phyloP scores from a whole-genome alignment of 305 asterid species.

The Fraxinus xanthoxyloides region DNA sequence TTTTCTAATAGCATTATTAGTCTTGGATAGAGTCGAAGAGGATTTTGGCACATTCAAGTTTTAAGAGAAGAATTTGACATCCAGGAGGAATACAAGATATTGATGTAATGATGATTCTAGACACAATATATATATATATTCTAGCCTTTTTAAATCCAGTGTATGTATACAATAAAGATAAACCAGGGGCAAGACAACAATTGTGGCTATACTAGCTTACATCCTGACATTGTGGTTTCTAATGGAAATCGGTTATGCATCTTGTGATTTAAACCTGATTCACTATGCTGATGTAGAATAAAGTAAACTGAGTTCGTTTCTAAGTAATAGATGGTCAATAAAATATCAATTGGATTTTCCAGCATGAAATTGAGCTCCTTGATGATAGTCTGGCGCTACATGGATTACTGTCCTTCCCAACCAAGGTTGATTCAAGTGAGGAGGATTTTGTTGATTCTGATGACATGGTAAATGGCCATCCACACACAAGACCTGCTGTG shows the following conservation, averaged over 20 bases:
- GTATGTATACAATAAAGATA: not conserved
- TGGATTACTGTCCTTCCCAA: slow-evolving; percentile 76
- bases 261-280: not conserved
- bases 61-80: not conserved
- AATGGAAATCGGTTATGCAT: not conserved
- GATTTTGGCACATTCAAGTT: not conserved
- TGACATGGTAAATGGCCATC: slow-evolving; percentile 65
- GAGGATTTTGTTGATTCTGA: slow-evolving; percentile 93
- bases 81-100: not conserved
- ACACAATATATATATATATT: not conserved
- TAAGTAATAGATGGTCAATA: not conserved
- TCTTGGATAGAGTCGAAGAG: not conserved
- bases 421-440: slow-evolving; percentile 82
- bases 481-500: slow-evolving; percentile 37
- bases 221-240: not conserved
- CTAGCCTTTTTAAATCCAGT: not conserved
- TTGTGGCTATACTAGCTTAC: not conserved
- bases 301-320: not conserved
- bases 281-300: not conserved
- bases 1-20: not conserved
- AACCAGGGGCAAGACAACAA: not conserved
- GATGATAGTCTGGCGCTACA: slow-evolving; percentile 82
- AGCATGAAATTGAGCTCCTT: slow-evolving; percentile 89
- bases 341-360: slow-evolving; percentile 22
- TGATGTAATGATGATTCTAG: not conserved